Conservation (phyloP, 345 rosid species). For the Gossypium longicalyx region DNA sequence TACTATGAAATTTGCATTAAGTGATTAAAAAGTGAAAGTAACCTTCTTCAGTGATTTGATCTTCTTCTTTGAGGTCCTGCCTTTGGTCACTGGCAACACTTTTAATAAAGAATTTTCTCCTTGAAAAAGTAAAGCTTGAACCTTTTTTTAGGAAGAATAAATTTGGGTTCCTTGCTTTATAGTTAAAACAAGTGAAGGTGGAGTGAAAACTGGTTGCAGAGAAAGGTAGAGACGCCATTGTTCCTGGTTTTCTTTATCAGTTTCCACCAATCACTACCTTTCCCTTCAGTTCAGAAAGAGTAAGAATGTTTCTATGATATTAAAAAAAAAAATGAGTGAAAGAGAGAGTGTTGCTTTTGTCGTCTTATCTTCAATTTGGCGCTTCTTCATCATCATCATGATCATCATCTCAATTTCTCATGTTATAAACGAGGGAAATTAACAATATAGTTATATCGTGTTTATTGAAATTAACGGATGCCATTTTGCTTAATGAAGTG, state of each 20-base stretch:
- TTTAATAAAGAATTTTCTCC: slow-evolving; percentile 22
- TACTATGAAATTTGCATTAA: too few relatives aligned
- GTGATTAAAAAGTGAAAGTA: neutral
- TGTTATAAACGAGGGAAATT: slow-evolving; percentile 1
- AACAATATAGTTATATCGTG: too few relatives aligned
- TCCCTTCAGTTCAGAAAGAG: neutral
- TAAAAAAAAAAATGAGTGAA: slow-evolving; percentile 19
- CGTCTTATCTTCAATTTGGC: slow-evolving; percentile 25
- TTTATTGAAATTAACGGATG: too few relatives aligned
- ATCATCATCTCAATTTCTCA: neutral
- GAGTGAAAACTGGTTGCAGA: slow-evolving; percentile 26
- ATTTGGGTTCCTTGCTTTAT: slow-evolving; percentile 15
- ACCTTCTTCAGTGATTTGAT: slow-evolving; percentile 29
- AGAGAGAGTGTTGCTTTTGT: slow-evolving; percentile 21
- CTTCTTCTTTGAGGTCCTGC: slow-evolving; percentile 28
- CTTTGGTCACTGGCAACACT: slow-evolving; percentile 40
- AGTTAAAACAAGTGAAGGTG: slow-evolving; percentile 25
- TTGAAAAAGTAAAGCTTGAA: slow-evolving; percentile 21
- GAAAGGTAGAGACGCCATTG: slow-evolving; percentile 37
- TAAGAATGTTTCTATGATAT: neutral
- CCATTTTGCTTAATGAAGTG: too few relatives aligned
- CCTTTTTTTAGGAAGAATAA: slow-evolving; percentile 23
- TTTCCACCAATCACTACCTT: neutral
- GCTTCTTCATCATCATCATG: neutral
- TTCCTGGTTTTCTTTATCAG: neutral